Conservation (phyloP, 2,329 filamentous ascomycete genomes). For the Aureobasidium sp. region DNA sequence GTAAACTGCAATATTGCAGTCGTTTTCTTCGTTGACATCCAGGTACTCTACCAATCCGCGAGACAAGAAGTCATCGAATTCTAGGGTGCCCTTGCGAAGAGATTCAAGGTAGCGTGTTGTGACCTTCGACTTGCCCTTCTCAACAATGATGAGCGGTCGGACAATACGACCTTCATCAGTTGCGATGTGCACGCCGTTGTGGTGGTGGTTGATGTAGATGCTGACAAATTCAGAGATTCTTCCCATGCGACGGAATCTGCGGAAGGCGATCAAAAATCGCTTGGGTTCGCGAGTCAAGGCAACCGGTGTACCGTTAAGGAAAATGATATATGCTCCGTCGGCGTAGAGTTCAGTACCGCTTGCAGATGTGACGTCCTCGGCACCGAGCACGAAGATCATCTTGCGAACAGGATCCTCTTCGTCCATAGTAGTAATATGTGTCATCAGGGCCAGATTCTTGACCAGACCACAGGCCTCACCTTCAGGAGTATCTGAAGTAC, state of each 20-base stretch:
- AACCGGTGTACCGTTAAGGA: conserved; percentile 91
- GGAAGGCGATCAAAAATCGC: conserved; percentile 75
- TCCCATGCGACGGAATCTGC: conserved; percentile 78
- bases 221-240: conserved; percentile 94
- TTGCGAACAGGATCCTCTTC: conserved; percentile 85
- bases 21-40: conserved; percentile 97
- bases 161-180: conserved; percentile 97
- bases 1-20: conserved; percentile 84
- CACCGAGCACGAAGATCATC: conserved; percentile 78
- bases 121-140: conserved; percentile 76
- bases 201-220: conserved; percentile 91
- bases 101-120: conserved; percentile 70
- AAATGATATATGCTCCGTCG: conserved; percentile 78
- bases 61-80: conserved; percentile 90
- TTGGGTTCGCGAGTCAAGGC: conserved; percentile 82
- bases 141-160: conserved; percentile 89
- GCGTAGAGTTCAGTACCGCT: conserved; percentile 81
- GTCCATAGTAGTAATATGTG: conserved; percentile 94
- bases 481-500: conserved; percentile 94
- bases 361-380: conserved; percentile 71
- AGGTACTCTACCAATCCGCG: conserved; percentile 91
- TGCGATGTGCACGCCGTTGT: conserved; percentile 85
- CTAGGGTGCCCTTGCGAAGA: conserved; percentile 72
- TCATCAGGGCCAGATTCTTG: conserved; percentile 98
- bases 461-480: conserved; percentile 96